These are phyloP conservation scores for Mucor saturninus DNA, from an alignment of 371 early-diverging fungal genomes.

Conservation along the genomic window DNA sequence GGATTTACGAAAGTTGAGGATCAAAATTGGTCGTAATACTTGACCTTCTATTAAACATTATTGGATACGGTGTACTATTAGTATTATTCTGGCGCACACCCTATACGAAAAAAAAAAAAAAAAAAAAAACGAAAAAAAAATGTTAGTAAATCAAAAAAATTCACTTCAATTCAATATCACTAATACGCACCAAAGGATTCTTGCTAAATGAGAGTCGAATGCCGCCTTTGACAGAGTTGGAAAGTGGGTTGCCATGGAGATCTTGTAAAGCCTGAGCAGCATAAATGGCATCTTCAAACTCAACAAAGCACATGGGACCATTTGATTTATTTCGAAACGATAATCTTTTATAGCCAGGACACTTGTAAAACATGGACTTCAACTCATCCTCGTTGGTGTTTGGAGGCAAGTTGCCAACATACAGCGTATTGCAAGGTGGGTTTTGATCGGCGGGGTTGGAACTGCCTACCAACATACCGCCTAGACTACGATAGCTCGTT, in stretches of 20 bases:
- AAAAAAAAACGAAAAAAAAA: background rate
- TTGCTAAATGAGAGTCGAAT: constrained; percentile 91
- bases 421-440: constrained; percentile 93
- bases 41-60: constrained; percentile 30
- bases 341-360: constrained; percentile 83
- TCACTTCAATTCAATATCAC: too few species aligned
- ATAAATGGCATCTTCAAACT: constrained; percentile 86
- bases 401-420: constrained; percentile 88
- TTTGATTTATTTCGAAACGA: constrained; percentile 78
- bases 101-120: constrained; percentile 2
- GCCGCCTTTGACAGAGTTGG: constrained; percentile 86
- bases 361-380: constrained; percentile 69
- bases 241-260: constrained; percentile 76
- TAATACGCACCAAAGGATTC: constrained; percentile 72
- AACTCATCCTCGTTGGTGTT: constrained; percentile 85
- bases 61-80: constrained; percentile 14
- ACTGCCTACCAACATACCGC: constrained; percentile 28
- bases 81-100: constrained; percentile 31
- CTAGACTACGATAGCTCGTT: constrained; percentile 26
- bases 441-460: constrained; percentile 83
- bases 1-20: constrained; percentile 26
- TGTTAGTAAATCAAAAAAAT: background rate
- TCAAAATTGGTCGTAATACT: constrained; percentile 30
- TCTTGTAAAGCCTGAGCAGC: constrained; percentile 87
- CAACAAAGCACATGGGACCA: constrained; percentile 91